Conservation (phyloP, 345 rosid species). For the Corymbia maculata region DNA sequence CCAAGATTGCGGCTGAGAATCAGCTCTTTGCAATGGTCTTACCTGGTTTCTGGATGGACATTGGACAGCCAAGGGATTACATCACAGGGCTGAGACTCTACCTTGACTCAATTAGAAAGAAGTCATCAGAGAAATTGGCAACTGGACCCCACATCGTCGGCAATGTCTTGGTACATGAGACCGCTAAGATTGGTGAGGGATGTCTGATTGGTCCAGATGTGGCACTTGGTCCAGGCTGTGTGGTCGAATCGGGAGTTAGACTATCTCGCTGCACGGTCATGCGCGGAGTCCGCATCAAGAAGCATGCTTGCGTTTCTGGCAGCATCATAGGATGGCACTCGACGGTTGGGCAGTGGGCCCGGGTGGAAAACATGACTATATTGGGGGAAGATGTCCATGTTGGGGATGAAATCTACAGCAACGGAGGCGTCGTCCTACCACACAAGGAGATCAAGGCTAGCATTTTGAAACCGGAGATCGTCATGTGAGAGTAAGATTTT, state of each 20-base stretch:
- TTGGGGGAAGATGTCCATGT: conserved; percentile 97
- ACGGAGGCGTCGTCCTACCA: conserved; percentile 95
- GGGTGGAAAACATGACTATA: conserved; percentile 97
- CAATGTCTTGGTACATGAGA: conserved; percentile 80
- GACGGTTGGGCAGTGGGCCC: conserved; percentile 91
- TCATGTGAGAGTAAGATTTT: conserved; percentile 44
- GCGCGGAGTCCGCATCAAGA: conserved; percentile 95
- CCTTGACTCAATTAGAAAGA: conserved; percentile 83
- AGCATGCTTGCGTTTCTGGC: conserved; percentile 89
- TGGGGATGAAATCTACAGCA: conserved; percentile 88
- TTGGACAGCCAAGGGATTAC: conserved; percentile 97
- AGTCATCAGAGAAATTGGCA: conserved; percentile 50
- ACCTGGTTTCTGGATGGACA: conserved; percentile 99
- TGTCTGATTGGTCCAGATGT: conserved; percentile 97
- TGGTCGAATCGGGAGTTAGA: conserved; percentile 91
- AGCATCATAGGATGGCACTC: conserved; percentile 99
- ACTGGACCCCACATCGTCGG: conserved; percentile 64
- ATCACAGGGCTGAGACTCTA: conserved; percentile 90
- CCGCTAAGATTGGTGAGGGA: conserved; percentile 88
- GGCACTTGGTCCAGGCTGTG: conserved; percentile 90
- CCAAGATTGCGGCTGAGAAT: conserved; percentile 74
- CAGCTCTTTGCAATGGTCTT: conserved; percentile 89
- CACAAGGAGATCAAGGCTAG: conserved; percentile 94
- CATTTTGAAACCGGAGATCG: conserved; percentile 98
- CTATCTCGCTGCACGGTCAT: conserved; percentile 93